Percentiles rank a stretch among this genome's conserved stretches.
phyloP scores from a whole-genome alignment of 2,329 filamentous ascomycete species.

The Penicillium nordicum region DNA sequence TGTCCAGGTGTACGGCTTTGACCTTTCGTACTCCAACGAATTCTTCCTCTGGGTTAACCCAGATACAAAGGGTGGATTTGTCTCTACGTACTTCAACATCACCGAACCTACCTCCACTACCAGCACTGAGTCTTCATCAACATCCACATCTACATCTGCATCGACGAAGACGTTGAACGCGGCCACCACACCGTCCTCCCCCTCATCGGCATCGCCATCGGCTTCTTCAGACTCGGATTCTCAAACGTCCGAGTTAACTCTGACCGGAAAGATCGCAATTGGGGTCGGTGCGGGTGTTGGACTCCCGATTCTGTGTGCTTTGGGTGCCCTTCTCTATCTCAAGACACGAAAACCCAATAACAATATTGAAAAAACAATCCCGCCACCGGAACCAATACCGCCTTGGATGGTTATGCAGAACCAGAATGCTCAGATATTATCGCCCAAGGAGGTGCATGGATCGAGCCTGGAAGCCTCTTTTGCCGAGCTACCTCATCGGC shows the following conservation, averaged over 20 bases:
- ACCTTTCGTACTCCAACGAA: neutral
- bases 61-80: neutral
- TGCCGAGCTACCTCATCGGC: neutral
- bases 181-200: neutral
- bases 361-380: neutral
- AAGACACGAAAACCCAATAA: neutral
- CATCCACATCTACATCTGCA: neutral
- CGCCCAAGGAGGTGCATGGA: neutral
- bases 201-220: neutral
- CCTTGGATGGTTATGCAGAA: neutral
- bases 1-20: neutral
- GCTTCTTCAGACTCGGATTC: neutral
- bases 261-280: neutral
- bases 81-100: neutral
- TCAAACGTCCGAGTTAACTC: neutral
- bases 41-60: neutral
- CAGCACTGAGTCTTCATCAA: neutral
- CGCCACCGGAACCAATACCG: neutral
- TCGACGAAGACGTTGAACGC: neutral
- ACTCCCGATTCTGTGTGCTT: neutral
- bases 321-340: neutral
- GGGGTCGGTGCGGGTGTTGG: neutral
- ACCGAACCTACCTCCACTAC: neutral
- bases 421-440: neutral
- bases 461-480: neutral